Evolutionary conservation across 1,139 yeast genomes (phyloP).

Genomic region (Hyphopichia wangnamkhiaoensis): DNA sequence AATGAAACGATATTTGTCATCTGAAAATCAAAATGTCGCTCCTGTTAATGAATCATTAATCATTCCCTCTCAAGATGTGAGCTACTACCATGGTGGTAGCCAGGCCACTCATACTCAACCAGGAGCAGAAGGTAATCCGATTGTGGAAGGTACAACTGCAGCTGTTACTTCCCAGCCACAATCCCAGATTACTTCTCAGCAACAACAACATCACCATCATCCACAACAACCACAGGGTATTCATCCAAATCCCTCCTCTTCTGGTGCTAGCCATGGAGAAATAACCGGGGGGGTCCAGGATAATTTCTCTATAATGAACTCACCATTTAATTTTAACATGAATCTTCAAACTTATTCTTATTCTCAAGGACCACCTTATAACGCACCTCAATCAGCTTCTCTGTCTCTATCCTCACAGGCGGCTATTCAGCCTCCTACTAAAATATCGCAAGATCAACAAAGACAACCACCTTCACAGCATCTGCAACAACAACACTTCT

Average conservation of each 20-base stretch:
- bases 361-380: too few relatives aligned
- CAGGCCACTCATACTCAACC: too few relatives aligned
- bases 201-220: background rate
- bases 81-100: too few relatives aligned
- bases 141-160: too few relatives aligned
- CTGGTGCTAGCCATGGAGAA: background rate
- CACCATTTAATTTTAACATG: slow-evolving; percentile 1
- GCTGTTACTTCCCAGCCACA: too few relatives aligned
- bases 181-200: too few relatives aligned
- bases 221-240: background rate
- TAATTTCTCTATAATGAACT: background rate
- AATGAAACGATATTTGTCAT: slow-evolving; percentile 1
- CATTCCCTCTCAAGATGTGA: too few relatives aligned
- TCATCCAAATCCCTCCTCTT: background rate
- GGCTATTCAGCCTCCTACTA: too few relatives aligned
- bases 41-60: background rate
- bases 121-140: too few relatives aligned
- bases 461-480: too few relatives aligned
- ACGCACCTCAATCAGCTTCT: background rate
- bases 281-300: background rate
- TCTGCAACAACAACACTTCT: background rate
- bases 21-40: slow-evolving; percentile 3
- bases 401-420: background rate
- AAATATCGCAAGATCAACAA: too few relatives aligned
- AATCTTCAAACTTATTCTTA: slow-evolving; percentile 2